Evolutionary conservation across 2,329 filamentous ascomycete genomes (phyloP).

Genomic region (Botrytis cinerea): DNA sequence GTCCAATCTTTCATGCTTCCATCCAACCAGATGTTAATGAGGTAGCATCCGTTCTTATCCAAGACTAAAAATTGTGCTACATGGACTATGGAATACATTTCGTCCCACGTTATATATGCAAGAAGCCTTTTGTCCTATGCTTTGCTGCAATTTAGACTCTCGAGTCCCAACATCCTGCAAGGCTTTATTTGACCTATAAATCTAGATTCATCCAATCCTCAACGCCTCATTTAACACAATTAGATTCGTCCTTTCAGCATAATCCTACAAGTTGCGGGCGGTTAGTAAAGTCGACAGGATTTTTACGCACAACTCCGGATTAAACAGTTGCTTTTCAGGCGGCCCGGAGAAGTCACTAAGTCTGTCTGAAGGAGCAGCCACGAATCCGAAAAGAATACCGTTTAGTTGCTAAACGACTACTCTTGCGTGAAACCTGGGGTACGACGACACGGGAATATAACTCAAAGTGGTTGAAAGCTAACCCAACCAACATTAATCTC

Average conservation of each 20-base stretch:
- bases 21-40: background rate
- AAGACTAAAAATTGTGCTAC: background rate
- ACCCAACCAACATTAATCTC: slow-evolving; percentile 13
- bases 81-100: background rate
- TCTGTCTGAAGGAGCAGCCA: background rate
- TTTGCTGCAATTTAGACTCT: slow-evolving; percentile 10
- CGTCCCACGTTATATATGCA: slow-evolving; percentile 4
- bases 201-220: background rate
- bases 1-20: background rate
- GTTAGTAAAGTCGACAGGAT: background rate
- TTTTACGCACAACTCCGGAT: background rate
- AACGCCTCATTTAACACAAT: background rate
- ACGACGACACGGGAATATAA: slow-evolving; percentile 3
- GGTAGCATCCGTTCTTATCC: slow-evolving; percentile 4
- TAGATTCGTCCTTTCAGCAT: background rate
- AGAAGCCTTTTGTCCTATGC: background rate
- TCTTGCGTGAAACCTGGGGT: slow-evolving; percentile 9
- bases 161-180: slow-evolving; percentile 9
- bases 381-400: background rate
- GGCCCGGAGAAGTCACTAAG: background rate
- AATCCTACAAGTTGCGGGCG: background rate
- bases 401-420: background rate
- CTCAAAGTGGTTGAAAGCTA: slow-evolving; percentile 1
- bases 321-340: slow-evolving; percentile 5
- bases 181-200: background rate